These are phyloP conservation scores for Ustilago loliicola DNA, from an alignment of 1,284 basidiomycete species.

Conservation along the genomic window DNA sequence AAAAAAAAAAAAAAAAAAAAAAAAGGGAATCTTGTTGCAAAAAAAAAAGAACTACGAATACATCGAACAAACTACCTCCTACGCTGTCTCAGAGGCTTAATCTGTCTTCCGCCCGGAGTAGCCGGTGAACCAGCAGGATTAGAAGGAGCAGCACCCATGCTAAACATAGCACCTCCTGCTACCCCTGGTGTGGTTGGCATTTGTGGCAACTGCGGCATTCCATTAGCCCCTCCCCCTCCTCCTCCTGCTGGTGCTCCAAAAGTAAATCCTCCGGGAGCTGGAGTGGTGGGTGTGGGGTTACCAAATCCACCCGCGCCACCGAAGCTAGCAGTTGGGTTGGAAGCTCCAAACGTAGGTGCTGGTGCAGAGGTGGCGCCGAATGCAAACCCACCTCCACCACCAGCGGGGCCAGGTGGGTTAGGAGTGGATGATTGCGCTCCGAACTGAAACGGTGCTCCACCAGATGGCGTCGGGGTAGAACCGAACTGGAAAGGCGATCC, in stretches of 20 bases:
- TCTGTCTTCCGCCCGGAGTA: constrained; percentile 47
- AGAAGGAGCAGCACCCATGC: constrained; percentile 49
- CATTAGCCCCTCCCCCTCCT: constrained; percentile 1
- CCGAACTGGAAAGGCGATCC: constrained; percentile 32
- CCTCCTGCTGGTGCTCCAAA: constrained; percentile 27
- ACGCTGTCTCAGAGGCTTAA: constrained; percentile 58
- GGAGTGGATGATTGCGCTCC: constrained; percentile 16
- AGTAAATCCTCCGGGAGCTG: constrained; percentile 23
- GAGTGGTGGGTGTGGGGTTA: neutral
- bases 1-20: too few species aligned
- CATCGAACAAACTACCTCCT: constrained; percentile 18
- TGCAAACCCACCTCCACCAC: neutral
- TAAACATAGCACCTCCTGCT: constrained; percentile 41
- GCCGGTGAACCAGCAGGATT: constrained; percentile 3
- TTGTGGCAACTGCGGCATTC: constrained; percentile 17
- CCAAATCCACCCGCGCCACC: neutral
- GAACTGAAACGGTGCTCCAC: constrained; percentile 24
- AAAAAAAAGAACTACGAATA: too few species aligned
- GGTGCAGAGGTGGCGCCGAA: neutral
- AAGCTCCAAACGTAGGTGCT: constrained; percentile 7
- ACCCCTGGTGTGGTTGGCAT: constrained; percentile 6
- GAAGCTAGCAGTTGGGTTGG: neutral
- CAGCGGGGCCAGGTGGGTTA: neutral
- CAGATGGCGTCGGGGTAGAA: neutral
- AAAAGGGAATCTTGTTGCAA: too few species aligned